These are phyloP conservation scores for Echria macrotheca DNA, from an alignment of 495 filamentous ascomycete species.

Conservation along the genomic window DNA sequence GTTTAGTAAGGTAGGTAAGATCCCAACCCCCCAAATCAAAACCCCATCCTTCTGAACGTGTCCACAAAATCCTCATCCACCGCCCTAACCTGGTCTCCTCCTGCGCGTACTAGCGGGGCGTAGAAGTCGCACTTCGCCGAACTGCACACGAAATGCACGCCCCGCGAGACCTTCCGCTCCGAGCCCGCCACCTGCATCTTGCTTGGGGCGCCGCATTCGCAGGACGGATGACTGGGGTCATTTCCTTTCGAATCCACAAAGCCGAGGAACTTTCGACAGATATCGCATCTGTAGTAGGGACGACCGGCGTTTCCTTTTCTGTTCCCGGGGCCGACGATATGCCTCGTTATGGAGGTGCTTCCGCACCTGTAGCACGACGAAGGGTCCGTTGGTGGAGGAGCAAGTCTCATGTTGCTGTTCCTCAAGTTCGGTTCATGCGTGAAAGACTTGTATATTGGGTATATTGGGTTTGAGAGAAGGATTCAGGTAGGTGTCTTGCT, in stretches of 20 bases:
- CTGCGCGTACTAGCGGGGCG: neutral
- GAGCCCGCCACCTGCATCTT: neutral
- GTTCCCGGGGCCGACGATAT: neutral
- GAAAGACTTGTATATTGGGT: too few species aligned
- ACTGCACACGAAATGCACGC: neutral
- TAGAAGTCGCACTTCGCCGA: neutral
- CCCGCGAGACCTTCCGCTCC: neutral
- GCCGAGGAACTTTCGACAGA: neutral
- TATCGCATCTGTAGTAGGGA: neutral
- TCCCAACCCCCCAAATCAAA: too few species aligned
- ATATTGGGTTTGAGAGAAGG: too few species aligned
- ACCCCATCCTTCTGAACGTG: too few species aligned
- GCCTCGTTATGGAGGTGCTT: neutral
- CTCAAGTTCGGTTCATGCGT: too few species aligned
- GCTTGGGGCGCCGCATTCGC: neutral
- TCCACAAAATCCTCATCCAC: too few species aligned
- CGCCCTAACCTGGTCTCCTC: neutral
- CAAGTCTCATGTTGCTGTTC: neutral
- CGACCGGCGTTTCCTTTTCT: neutral
- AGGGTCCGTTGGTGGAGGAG: neutral
- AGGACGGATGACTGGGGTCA: neutral
- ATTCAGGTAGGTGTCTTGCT: too few species aligned
- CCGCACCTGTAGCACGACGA: neutral
- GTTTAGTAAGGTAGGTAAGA: too few species aligned
- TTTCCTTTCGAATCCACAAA: neutral